Conservation (phyloP, 768 basidiomycete species). For the Pholiota microspora region DNA sequence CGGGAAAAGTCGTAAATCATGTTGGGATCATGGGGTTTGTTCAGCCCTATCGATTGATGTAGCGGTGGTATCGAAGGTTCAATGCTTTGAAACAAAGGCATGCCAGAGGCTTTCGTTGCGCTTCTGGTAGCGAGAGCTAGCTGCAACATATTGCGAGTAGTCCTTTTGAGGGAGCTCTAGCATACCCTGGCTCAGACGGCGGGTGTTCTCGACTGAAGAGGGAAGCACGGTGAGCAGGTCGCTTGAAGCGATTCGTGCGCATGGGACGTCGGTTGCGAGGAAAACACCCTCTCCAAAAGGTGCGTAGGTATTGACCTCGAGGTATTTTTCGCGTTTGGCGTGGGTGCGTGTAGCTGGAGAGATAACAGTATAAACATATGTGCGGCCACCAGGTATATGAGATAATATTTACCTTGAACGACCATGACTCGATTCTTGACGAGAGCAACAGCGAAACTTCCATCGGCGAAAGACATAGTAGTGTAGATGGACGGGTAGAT, state of each 20-base stretch:
- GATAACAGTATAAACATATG: too few relatives aligned
- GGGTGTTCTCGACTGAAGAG: conserved; percentile 27
- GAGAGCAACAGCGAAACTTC: conserved; percentile 65
- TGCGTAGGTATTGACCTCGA: conserved; percentile 65
- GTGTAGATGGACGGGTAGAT: background rate
- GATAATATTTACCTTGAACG: conserved; percentile 53
- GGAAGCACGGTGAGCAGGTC: conserved; percentile 64
- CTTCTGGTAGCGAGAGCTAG: conserved; percentile 50
- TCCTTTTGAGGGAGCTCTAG: conserved; percentile 63
- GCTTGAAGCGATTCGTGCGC: conserved; percentile 57
- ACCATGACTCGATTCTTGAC: conserved; percentile 68
- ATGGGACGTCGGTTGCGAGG: conserved; percentile 55
- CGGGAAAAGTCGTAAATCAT: background rate
- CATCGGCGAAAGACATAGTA: conserved; percentile 43
- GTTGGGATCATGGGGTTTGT: too few relatives aligned
- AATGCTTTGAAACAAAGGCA: background rate
- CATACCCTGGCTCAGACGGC: conserved; percentile 42
- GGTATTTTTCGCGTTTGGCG: conserved; percentile 49
- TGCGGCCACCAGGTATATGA: too few relatives aligned
- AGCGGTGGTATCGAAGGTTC: background rate
- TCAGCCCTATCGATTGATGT: too few relatives aligned
- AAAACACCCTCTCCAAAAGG: conserved; percentile 69
- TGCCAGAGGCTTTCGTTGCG: conserved; percentile 61
- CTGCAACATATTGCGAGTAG: conserved; percentile 55
- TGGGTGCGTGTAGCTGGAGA: conserved; percentile 55